Percentiles rank a stretch among this genome's conserved stretches.
Evolutionary conservation across 2,329 filamentous ascomycete genomes (phyloP).

Genomic region (Diaporthe sp.): DNA sequence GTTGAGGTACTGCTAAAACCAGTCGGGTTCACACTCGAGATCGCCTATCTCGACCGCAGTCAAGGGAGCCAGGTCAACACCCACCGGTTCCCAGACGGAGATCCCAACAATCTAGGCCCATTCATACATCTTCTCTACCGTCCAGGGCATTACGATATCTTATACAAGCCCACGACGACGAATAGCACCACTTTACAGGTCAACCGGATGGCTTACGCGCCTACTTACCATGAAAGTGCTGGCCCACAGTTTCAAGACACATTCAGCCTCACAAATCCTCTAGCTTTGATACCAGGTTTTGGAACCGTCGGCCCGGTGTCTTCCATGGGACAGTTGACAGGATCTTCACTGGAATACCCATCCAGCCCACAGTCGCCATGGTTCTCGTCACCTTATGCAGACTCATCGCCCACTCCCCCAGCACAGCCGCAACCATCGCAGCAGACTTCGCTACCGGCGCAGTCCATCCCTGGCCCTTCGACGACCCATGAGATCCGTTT

Average conservation of each 20-base stretch:
- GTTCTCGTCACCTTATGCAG: conserved; percentile 53
- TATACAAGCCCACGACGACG: conserved; percentile 69
- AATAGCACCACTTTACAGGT: conserved; percentile 62
- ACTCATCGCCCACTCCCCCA: conserved; percentile 45
- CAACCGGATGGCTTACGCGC: conserved; percentile 60
- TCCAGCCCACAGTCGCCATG: conserved; percentile 55
- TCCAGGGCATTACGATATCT: conserved; percentile 92
- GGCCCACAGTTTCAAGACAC: conserved; percentile 45
- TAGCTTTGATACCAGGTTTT: conserved; percentile 65
- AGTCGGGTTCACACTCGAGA: conserved; percentile 84
- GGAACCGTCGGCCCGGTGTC: conserved; percentile 44
- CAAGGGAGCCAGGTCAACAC: conserved; percentile 81
- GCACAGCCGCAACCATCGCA: conserved; percentile 44
- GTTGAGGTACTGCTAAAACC: conserved; percentile 85
- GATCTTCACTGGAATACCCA: conserved; percentile 48
- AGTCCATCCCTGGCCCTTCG: conserved; percentile 50
- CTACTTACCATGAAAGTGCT: conserved; percentile 25
- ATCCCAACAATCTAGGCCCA: conserved; percentile 59
- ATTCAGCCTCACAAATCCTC: conserved; percentile 56
- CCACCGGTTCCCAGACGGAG: conserved; percentile 73
- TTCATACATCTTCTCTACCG: conserved; percentile 74
- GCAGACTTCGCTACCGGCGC: conserved; percentile 48
- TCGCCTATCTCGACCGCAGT: conserved; percentile 92
- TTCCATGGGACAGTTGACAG: conserved; percentile 41
- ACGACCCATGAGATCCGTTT: conserved; percentile 62